Percentiles rank a stretch among this genome's conserved stretches.
Conservation (phyloP, 2,329 filamentous ascomycete genomes). For the Raffaelea deltoideospora region DNA sequence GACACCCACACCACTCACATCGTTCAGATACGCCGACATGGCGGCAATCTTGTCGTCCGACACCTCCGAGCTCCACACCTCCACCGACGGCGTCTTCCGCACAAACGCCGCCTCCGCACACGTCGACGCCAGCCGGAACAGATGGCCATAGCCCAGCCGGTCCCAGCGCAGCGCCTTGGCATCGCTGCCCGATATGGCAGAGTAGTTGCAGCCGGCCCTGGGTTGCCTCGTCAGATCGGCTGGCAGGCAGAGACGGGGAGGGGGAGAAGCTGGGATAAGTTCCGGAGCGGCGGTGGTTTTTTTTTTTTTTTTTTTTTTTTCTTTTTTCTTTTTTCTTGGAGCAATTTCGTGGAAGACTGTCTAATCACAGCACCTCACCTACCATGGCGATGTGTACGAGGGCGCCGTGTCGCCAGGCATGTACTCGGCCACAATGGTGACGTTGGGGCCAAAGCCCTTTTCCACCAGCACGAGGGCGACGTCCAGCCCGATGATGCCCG, state of each 20-base stretch:
- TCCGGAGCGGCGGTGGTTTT: too few relatives aligned
- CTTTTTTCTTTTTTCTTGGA: too few relatives aligned
- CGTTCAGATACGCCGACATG: slow-evolving; percentile 24
- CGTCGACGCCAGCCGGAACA: slow-evolving; percentile 19
- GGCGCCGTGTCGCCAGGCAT: slow-evolving; percentile 23
- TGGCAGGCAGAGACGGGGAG: too few relatives aligned
- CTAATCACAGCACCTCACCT: not conserved
- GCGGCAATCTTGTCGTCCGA: slow-evolving; percentile 23
- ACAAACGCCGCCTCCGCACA: slow-evolving; percentile 18
- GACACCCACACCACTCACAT: too few relatives aligned
- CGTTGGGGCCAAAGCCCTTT: slow-evolving; percentile 16
- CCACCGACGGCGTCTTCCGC: slow-evolving; percentile 20
- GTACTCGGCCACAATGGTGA: slow-evolving; percentile 24
- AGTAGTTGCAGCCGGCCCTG: slow-evolving; percentile 29
- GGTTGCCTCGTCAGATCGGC: too few relatives aligned
- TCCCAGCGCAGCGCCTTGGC: slow-evolving; percentile 27
- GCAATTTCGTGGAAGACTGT: not conserved
- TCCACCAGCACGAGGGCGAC: slow-evolving; percentile 20
- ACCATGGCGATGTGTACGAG: slow-evolving; percentile 27
- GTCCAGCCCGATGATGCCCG: slow-evolving; percentile 24
- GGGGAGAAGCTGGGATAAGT: too few relatives aligned
- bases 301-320: too few relatives aligned
- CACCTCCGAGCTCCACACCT: slow-evolving; percentile 25
- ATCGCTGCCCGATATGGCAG: slow-evolving; percentile 25
- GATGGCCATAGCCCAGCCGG: slow-evolving; percentile 17